phyloP scores from a whole-genome alignment of 139 green algal species.

The Chlamydomonas sp. region DNA sequence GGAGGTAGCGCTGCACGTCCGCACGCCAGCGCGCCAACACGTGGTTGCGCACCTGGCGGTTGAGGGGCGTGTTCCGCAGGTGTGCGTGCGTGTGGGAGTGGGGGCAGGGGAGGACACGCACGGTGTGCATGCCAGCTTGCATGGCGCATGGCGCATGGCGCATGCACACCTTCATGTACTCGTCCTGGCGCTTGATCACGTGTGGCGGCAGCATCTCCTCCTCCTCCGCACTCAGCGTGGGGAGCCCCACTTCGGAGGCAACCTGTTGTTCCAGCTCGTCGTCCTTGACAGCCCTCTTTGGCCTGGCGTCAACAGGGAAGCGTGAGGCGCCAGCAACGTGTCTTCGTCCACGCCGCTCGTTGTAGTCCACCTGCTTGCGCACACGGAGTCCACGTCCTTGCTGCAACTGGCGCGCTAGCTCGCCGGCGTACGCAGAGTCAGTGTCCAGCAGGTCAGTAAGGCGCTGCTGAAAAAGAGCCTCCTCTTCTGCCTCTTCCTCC shows the following conservation, averaged over 20 bases:
- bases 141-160: not conserved
- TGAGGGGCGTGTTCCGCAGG: not conserved
- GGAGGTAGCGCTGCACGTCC: conserved; percentile 25
- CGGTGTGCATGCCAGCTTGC: not conserved
- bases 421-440: too few species aligned
- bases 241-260: not conserved
- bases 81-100: too few species aligned
- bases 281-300: not conserved
- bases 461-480: too few species aligned
- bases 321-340: too few species aligned
- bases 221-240: conserved; percentile 12
- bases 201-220: conserved; percentile 17
- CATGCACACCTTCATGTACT: conserved; percentile 1
- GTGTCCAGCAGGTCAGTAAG: too few species aligned
- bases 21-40: conserved; percentile 45
- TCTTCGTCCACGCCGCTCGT: too few species aligned
- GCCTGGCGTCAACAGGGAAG: too few species aligned
- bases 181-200: conserved; percentile 6
- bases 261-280: not conserved
- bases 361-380: too few species aligned
- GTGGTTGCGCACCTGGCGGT: conserved; percentile 60
- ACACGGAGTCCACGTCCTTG: too few species aligned
- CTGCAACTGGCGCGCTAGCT: too few species aligned
- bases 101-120: not conserved
- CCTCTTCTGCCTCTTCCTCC: too few species aligned